Conservation (phyloP, 1,284 basidiomycete species). For the Golubevia sp. region DNA sequence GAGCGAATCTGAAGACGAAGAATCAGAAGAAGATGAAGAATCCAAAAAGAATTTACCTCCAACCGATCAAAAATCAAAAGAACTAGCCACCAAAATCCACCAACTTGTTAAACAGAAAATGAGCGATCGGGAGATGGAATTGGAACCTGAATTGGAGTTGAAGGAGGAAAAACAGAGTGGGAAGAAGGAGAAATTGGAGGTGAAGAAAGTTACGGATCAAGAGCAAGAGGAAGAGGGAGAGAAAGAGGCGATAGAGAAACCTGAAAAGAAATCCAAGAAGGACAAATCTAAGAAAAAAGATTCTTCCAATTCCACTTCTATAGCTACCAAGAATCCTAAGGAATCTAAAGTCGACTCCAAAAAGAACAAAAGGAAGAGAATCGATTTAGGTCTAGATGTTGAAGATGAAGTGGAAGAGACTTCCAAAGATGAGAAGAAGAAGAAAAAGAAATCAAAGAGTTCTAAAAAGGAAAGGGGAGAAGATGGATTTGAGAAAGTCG, state of each 20-base stretch:
- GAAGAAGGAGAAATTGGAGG: not conserved
- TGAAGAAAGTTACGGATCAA: not conserved
- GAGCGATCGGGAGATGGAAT: not conserved
- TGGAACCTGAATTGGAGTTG: not conserved
- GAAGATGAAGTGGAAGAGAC: too few relatives aligned
- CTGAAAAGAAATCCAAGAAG: too few relatives aligned
- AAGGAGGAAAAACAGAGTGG: not conserved
- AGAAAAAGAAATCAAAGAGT: too few relatives aligned
- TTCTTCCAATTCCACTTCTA: too few relatives aligned
- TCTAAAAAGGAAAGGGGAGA: too few relatives aligned
- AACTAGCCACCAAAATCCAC: not conserved
- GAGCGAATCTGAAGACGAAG: not conserved
- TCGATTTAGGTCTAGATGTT: too few relatives aligned
- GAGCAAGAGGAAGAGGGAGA: not conserved
- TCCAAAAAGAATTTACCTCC: not conserved
- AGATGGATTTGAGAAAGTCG: too few relatives aligned
- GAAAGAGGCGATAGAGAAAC: not conserved
- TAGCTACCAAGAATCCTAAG: too few relatives aligned
- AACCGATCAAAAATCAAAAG: not conserved
- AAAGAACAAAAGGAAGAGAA: too few relatives aligned
- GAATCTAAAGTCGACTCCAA: too few relatives aligned
- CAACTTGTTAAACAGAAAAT: not conserved
- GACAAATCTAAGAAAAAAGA: too few relatives aligned
- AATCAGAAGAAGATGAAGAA: not conserved
- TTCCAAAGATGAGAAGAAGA: too few relatives aligned